Evolutionary conservation across 768 basidiomycete genomes (phyloP), one percentile per base, ranked within the genome.

Genomic region (Erythrobasidium yunnanense): DNA sequence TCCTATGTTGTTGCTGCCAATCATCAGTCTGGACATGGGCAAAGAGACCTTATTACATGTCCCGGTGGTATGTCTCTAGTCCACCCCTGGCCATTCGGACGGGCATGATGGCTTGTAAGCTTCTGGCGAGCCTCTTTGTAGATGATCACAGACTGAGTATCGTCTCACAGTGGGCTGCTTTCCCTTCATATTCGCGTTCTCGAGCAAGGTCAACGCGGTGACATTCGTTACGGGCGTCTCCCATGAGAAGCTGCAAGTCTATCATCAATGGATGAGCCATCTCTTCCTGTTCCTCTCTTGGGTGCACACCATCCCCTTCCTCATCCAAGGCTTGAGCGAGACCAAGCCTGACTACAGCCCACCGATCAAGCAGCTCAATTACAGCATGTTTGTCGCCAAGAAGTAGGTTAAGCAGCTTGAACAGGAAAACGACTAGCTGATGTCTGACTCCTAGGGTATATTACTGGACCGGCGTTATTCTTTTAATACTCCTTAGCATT

Each of bases 241-340:
- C 17, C 74, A 75, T 46, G 75, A 75, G 45, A 73, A 73, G 67
- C 71, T 75, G 1, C 73, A 74, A 42, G 69, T 73, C 4, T 71
- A 66, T 54, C 72, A 73, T 29, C 70, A 70, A 23, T 73, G 70
- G 69, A 45, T 71, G 1, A 62, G 60, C 15, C 68, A 69, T 49
- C 68, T 71, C 30, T 72, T 71, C 65, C 65, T 22, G 17, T 7
- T 60, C 18, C 45, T 38, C 11, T 60, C 66, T 15, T 25, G 23
- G 8, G 5, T 51, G 0, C 72, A 71, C 60, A 71, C 72, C 1
- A 71, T 73, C 49, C 72, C 72, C 2, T 73, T 73, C 60, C 60
- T 71, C 54, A 51, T 69, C 1, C 68, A 66, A 35, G 71, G 69
- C 1, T 62, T 65, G 34, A 45, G 57, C n/a, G 72, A 71, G 66